Base-by-base conservation (phyloP, 306 rosid genomes). In the Sphenostylis stenocarpa region DNA sequence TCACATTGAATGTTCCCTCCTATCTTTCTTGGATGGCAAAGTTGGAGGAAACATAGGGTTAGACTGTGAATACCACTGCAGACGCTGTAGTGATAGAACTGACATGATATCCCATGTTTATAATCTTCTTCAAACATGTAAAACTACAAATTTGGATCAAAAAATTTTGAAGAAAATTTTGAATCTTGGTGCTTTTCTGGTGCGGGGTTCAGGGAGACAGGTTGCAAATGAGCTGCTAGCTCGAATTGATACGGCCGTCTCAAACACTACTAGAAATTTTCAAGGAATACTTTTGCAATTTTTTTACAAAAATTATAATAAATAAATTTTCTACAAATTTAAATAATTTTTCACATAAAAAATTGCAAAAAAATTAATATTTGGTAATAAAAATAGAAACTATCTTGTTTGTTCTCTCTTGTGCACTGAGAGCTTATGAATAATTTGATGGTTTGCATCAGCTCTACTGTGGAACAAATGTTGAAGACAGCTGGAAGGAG, bases 1-100 rank as follows among this genome's bases (percentile, higher is more conserved):
- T 5, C 98, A 95, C 76, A 29, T 92, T 79, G 90, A 87, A 45
- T 95, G 98, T 23, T 96, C 93, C 33, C 83, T 95, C 56, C 84
- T 90, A 53, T 58, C 85, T 47, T 83, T 72, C 75, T 38, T n/a
- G n/a, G n/a, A n/a, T n/a, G n/a, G n/a, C n/a, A n/a, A n/a, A n/a
- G n/a, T n/a, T n/a, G n/a, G n/a, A n/a, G n/a, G n/a, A n/a, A n/a
- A n/a, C n/a, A n/a, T n/a, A n/a, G n/a, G n/a, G n/a, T n/a, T n/a
- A n/a, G n/a, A n/a, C n/a, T n/a, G n/a, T n/a, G n/a, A n/a, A n/a
- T n/a, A n/a, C n/a, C n/a, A n/a, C n/a, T n/a, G n/a, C n/a, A n/a
- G n/a, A n/a, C n/a, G n/a, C n/a, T n/a, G n/a, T n/a, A n/a, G n/a
- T n/a, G n/a, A n/a, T n/a, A n/a, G n/a, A n/a, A n/a, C n/a, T n/a